phyloP scores from a whole-genome alignment of 2,329 filamentous ascomycete species.

The Celoporthe dispersa region DNA sequence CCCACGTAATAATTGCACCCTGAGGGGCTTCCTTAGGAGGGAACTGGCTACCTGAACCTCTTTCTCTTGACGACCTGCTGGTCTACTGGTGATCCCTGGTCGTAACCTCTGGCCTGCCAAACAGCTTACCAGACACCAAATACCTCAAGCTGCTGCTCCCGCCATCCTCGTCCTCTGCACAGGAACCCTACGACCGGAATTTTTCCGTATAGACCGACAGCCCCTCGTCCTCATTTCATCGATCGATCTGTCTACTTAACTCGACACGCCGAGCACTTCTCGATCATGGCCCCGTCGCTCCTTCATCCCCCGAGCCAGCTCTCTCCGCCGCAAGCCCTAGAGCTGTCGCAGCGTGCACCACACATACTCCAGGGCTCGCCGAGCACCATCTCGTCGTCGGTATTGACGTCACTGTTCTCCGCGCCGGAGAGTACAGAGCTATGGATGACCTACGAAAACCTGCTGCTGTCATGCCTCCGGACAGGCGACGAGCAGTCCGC shows the following conservation, averaged over 20 bases:
- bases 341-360: slow-evolving; percentile 66
- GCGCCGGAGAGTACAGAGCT: slow-evolving; percentile 74
- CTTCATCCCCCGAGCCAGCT: slow-evolving; percentile 62
- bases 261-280: not conserved
- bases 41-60: not conserved
- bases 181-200: too few relatives aligned
- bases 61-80: not conserved
- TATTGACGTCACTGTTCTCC: slow-evolving; percentile 57
- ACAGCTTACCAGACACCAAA: not conserved
- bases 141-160: not conserved
- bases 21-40: not conserved
- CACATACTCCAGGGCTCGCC: slow-evolving; percentile 58
- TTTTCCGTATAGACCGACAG: not conserved
- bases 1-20: slow-evolving; percentile 9
- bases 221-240: not conserved
- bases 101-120: not conserved
- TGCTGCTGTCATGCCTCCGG: slow-evolving; percentile 81
- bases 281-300: slow-evolving; percentile 55
- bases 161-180: not conserved
- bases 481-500: slow-evolving; percentile 83
- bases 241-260: not conserved
- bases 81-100: not conserved
- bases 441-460: slow-evolving; percentile 86
- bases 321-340: slow-evolving; percentile 58
- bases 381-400: slow-evolving; percentile 58